Percentiles rank a stretch among this genome's conserved stretches.
Evolutionary conservation across 225 moss, liverwort and hornwort genomes (phyloP).

Genomic region (Sphagnum tenellum): DNA sequence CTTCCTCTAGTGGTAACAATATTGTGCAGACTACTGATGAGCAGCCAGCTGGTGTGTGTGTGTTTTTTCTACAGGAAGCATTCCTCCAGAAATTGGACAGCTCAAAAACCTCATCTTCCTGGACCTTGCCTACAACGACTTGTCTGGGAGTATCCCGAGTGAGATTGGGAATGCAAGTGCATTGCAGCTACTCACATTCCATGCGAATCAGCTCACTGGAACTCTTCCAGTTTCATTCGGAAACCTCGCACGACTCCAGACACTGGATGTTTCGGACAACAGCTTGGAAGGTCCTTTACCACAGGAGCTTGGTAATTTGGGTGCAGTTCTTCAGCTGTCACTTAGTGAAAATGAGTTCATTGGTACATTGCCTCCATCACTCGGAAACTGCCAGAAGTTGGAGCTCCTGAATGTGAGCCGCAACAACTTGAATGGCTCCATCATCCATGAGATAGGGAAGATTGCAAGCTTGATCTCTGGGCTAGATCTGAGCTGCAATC

Average conservation of each 20-base stretch:
- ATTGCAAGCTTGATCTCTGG: constrained; percentile 24
- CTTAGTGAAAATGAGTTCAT: constrained; percentile 32
- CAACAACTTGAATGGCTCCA: constrained; percentile 23
- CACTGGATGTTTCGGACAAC: constrained; percentile 36
- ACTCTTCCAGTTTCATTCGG: constrained; percentile 32
- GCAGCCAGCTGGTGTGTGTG: too few relatives aligned
- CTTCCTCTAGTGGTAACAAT: too few relatives aligned
- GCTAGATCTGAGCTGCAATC: constrained; percentile 24
- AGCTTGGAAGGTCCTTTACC: constrained; percentile 30
- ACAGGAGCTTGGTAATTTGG: constrained; percentile 25
- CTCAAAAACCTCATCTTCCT: constrained; percentile 16
- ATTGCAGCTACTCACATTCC: constrained; percentile 20
- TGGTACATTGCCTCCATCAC: constrained; percentile 25
- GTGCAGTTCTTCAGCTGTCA: constrained; percentile 28
- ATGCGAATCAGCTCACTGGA: constrained; percentile 26
- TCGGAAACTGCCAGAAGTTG: constrained; percentile 26
- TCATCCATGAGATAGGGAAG: constrained; percentile 31
- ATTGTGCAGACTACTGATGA: too few relatives aligned
- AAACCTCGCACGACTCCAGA: constrained; percentile 16
- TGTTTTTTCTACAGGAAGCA: not conserved
- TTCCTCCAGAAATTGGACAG: constrained; percentile 31
- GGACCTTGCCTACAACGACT: constrained; percentile 11
- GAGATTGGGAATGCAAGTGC: constrained; percentile 16
- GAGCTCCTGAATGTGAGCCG: constrained; percentile 29
- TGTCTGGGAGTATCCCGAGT: constrained; percentile 20